Percentiles rank a stretch among this genome's conserved stretches.
Conservation (phyloP, 768 basidiomycete species). For the Mycena sanguinolenta region DNA sequence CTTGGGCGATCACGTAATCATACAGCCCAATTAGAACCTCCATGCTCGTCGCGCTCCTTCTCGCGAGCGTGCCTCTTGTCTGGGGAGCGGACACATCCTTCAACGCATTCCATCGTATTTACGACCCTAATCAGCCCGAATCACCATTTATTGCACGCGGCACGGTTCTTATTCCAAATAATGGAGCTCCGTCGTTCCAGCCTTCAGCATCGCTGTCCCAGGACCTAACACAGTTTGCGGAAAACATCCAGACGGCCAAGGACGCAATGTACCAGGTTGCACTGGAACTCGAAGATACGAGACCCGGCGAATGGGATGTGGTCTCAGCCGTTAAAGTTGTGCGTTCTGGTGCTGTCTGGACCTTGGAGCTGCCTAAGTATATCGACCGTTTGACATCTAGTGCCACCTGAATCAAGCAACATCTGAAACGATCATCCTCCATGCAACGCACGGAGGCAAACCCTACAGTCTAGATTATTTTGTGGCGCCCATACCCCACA, state of each 20-base stretch:
- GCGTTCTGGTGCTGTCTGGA: constrained; percentile 36
- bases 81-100: constrained; percentile 30
- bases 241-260: constrained; percentile 50
- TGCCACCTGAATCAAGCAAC: constrained; percentile 73
- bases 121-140: constrained; percentile 58
- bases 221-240: constrained; percentile 62
- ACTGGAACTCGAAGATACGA: constrained; percentile 60
- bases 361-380: not conserved
- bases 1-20: constrained; percentile 2
- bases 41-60: constrained; percentile 4
- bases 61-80: constrained; percentile 7
- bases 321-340: constrained; percentile 75
- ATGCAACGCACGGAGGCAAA: constrained; percentile 57
- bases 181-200: constrained; percentile 52
- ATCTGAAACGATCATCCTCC: constrained; percentile 70
- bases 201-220: constrained; percentile 57
- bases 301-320: constrained; percentile 66
- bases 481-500: constrained; percentile 73
- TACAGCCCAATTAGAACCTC: not conserved
- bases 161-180: constrained; percentile 50
- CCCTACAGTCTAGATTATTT: constrained; percentile 84
- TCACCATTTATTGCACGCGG: constrained; percentile 60
- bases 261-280: constrained; percentile 80
- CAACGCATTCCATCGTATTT: constrained; percentile 64
- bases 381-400: constrained; percentile 51